Evolutionary conservation across 78 protist species (phyloP).

Genomic region (Neovahlkampfia damariscottae): DNA sequence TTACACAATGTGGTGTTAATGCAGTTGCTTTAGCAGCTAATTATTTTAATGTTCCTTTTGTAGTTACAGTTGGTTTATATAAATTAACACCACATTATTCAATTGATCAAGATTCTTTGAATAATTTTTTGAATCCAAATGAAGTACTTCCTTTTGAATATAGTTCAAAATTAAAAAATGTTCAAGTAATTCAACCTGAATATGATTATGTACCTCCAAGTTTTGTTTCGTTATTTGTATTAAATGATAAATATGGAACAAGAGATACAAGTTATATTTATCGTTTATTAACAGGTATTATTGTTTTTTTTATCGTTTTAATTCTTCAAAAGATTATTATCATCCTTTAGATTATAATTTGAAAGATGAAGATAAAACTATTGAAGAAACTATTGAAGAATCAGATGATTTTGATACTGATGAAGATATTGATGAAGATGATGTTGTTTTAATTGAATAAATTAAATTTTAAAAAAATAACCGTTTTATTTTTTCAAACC

Average conservation of each 20-base stretch:
- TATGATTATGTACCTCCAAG: constrained; percentile 88
- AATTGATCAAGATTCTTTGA: constrained; percentile 70
- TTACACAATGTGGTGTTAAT: constrained; percentile 71
- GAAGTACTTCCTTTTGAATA: constrained; percentile 33
- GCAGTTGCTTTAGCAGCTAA: constrained; percentile 79
- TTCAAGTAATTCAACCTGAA: constrained; percentile 47
- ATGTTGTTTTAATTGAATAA: too few relatives aligned
- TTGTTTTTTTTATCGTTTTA: too few relatives aligned
- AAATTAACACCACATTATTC: constrained; percentile 62
- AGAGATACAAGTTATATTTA: neutral
- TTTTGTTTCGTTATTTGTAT: constrained; percentile 67
- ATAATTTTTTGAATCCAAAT: constrained; percentile 45
- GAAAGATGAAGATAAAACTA: too few relatives aligned
- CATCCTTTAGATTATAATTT: too few relatives aligned
- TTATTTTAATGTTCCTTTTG: constrained; percentile 73
- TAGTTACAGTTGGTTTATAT: constrained; percentile 72
- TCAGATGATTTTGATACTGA: too few relatives aligned
- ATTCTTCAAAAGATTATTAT: too few relatives aligned
- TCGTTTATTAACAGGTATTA: neutral
- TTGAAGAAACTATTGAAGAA: too few relatives aligned
- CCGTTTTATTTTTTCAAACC: too few relatives aligned
- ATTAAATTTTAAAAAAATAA: too few relatives aligned
- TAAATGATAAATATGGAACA: constrained; percentile 57
- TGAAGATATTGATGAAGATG: too few relatives aligned
- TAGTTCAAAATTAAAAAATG: neutral